These are phyloP conservation scores for Aureobasidium sp. DNA, from an alignment of 2,329 filamentous ascomycete genomes.

Conservation along the genomic window DNA sequence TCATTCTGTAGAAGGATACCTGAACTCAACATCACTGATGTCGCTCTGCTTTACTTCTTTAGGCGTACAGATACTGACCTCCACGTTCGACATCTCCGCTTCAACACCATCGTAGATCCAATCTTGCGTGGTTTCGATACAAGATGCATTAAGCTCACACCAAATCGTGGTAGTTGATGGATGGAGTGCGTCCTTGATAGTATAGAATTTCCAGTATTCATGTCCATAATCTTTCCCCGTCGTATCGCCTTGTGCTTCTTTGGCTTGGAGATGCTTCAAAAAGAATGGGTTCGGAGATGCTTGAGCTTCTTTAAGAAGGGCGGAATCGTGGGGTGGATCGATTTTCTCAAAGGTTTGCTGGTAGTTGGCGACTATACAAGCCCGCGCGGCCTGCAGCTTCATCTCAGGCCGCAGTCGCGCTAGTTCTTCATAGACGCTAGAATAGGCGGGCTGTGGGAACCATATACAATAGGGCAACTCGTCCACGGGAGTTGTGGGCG, in stretches of 20 bases:
- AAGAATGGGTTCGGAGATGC: conserved; percentile 2
- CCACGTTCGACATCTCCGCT: neutral
- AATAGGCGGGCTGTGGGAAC: conserved; percentile 1
- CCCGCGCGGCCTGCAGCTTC: conserved; percentile 4
- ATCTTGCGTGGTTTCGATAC: neutral
- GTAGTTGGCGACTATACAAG: conserved; percentile 14
- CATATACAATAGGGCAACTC: conserved; percentile 13
- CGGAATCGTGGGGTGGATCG: conserved; percentile 5
- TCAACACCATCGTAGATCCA: conserved; percentile 5
- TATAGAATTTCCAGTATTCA: conserved; percentile 5
- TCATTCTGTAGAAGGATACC: conserved; percentile 4
- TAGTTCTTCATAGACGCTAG: neutral
- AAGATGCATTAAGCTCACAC: neutral
- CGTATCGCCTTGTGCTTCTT: conserved; percentile 12
- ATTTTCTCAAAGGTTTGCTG: neutral
- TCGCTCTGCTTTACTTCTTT: conserved; percentile 9
- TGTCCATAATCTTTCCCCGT: neutral
- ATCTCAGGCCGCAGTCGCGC: conserved; percentile 1
- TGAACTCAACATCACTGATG: neutral
- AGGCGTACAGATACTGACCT: conserved; percentile 7
- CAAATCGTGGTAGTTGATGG: neutral
- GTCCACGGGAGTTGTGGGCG: neutral
- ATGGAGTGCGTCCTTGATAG: conserved; percentile 6
- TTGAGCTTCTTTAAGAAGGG: conserved; percentile 4
- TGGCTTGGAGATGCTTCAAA: conserved; percentile 5